Conservation (phyloP, 495 filamentous ascomycete genomes). For the Lepidopterella palustris region DNA sequence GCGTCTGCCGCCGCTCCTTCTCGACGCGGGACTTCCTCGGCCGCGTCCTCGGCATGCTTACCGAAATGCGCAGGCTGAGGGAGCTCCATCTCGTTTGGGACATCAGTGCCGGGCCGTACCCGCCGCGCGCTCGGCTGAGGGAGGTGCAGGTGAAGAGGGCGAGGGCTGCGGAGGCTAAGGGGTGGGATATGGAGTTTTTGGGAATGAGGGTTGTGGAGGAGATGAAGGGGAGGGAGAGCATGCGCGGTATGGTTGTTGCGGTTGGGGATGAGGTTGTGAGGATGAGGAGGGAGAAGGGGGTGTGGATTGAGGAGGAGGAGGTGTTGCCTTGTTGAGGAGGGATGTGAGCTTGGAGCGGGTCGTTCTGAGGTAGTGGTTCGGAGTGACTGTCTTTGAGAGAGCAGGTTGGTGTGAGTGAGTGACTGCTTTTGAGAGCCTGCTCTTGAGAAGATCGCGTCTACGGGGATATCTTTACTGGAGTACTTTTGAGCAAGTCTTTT, state of each 20-base stretch:
- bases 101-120: neutral
- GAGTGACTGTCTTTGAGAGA: no score
- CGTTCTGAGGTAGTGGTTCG: no score
- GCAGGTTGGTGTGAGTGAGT: no score
- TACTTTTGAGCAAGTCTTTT: no score
- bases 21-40: neutral
- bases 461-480: no score
- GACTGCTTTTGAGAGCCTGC: no score
- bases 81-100: slow-evolving; percentile 17
- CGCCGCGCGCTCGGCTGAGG: neutral
- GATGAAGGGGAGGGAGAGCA: slow-evolving; percentile 3
- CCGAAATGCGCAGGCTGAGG: slow-evolving; percentile 7
- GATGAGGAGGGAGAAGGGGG: neutral
- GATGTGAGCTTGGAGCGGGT: no score
- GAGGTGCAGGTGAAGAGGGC: neutral
- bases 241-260: slow-evolving; percentile 4
- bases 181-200: slow-evolving; percentile 6
- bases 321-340: neutral
- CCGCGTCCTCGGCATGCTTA: neutral
- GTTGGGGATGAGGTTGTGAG: slow-evolving; percentile 3
- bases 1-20: neutral
- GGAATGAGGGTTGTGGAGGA: slow-evolving; percentile 4
- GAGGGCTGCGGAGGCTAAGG: neutral
- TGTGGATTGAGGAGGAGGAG: slow-evolving; percentile 1
- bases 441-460: no score